These are phyloP conservation scores for Cladosporium phlei DNA, from an alignment of 2,329 filamentous ascomycete genomes.

Conservation along the genomic window DNA sequence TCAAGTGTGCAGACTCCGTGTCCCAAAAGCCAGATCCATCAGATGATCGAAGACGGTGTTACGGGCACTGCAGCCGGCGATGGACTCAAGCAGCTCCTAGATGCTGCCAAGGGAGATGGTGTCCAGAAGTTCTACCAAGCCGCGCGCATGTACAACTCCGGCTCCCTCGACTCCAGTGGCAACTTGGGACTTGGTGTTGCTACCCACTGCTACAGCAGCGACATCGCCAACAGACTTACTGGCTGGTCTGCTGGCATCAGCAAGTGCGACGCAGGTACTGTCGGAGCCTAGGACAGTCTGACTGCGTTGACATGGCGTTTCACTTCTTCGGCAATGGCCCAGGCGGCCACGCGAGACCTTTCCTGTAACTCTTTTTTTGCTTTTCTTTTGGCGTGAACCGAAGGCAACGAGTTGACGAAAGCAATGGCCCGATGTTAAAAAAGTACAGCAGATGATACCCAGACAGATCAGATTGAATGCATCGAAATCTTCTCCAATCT, in stretches of 20 bases:
- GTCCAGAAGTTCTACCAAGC: conserved; percentile 45
- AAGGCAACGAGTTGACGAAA: no score
- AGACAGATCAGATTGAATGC: no score
- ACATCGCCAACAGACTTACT: conserved; percentile 48
- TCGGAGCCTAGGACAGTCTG: neutral
- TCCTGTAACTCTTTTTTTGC: neutral
- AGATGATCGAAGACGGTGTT: conserved; percentile 43
- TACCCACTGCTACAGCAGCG: conserved; percentile 51
- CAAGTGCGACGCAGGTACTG: neutral
- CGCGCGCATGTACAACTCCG: conserved; percentile 50
- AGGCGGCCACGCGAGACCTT: conserved; percentile 9
- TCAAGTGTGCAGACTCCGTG: conserved; percentile 35
- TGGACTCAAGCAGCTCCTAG: conserved; percentile 38
- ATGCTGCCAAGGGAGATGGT: conserved; percentile 29
- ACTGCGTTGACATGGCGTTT: neutral
- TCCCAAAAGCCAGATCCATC: conserved; percentile 33
- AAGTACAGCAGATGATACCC: no score
- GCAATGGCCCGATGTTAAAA: no score
- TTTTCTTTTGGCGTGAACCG: neutral
- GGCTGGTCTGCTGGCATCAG: conserved; percentile 33
- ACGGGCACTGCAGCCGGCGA: conserved; percentile 39
- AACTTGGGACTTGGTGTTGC: conserved; percentile 42
- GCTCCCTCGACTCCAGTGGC: conserved; percentile 27
- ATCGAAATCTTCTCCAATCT: no score
- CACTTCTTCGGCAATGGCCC: neutral